These are phyloP conservation scores for Phialophora chinensis DNA, from an alignment of 2,329 filamentous ascomycete genomes.

Conservation along the genomic window DNA sequence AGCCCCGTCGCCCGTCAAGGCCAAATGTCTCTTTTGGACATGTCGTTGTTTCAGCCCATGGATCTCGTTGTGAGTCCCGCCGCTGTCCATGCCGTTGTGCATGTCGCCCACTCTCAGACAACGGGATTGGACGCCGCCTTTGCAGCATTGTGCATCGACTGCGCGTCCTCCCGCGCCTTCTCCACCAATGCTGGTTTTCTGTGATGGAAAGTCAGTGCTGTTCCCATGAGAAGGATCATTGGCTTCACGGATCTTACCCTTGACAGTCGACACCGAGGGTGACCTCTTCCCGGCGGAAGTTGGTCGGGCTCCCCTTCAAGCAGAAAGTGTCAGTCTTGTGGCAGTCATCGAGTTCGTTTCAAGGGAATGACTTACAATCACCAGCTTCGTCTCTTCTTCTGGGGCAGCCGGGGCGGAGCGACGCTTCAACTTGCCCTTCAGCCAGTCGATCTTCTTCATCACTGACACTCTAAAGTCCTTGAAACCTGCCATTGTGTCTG, in stretches of 20 bases:
- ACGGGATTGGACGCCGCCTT: constrained; percentile 14
- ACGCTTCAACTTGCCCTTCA: constrained; percentile 11
- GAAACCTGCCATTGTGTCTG: constrained; percentile 19
- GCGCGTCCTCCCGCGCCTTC: constrained; percentile 32
- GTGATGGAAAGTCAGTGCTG: constrained; percentile 6
- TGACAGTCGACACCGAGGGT: constrained; percentile 44
- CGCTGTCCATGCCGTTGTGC: not conserved
- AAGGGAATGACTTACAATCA: constrained; percentile 20
- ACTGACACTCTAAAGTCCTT: constrained; percentile 11
- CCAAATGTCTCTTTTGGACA: not conserved
- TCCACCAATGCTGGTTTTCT: constrained; percentile 31
- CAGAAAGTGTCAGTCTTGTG: constrained; percentile 6
- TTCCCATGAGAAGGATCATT: not conserved
- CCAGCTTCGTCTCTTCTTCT: constrained; percentile 20
- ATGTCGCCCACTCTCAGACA: constrained; percentile 5
- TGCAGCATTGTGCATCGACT: constrained; percentile 25
- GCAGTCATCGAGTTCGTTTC: constrained; percentile 35
- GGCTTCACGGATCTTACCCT: constrained; percentile 43
- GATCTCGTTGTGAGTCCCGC: not conserved
- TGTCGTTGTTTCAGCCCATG: not conserved
- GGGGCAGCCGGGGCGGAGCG: constrained; percentile 19
- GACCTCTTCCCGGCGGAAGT: constrained; percentile 52
- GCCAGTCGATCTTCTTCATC: constrained; percentile 28
- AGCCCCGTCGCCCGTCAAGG: not conserved
- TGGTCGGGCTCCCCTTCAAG: constrained; percentile 49